These are phyloP conservation scores for Cystobasidium slooffiae DNA, from an alignment of 1,284 basidiomycete genomes.

Conservation along the genomic window DNA sequence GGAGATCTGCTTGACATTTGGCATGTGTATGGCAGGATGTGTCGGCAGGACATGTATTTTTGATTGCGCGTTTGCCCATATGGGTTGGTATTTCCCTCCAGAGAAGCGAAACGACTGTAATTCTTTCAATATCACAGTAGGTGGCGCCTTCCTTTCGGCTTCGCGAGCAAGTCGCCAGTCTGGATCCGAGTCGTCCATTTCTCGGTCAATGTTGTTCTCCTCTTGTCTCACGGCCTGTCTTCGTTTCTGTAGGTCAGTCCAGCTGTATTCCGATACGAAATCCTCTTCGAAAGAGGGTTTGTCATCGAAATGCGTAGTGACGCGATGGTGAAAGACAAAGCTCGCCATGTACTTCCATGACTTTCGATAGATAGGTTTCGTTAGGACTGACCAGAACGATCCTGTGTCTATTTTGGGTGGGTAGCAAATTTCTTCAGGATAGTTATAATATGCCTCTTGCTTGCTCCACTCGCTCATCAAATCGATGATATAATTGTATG, in stretches of 20 bases:
- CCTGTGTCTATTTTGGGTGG: conserved; percentile 14
- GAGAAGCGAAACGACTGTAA: background rate
- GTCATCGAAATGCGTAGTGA: conserved; percentile 6
- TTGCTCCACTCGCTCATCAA: background rate
- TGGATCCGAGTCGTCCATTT: background rate
- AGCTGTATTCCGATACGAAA: conserved; percentile 6
- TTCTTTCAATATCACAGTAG: background rate
- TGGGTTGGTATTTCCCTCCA: conserved; percentile 16
- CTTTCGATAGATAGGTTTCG: background rate
- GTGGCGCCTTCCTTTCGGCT: background rate
- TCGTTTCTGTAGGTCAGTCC: background rate
- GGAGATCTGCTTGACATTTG: background rate
- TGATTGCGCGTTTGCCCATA: conserved; percentile 5
- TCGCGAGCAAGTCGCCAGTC: background rate
- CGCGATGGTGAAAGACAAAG: conserved; percentile 5
- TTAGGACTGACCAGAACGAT: background rate
- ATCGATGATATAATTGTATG: background rate
- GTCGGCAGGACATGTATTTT: background rate
- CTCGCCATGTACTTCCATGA: background rate
- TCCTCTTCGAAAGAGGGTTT: conserved; percentile 2
- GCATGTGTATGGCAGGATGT: conserved; percentile 11
- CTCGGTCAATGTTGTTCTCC: background rate
- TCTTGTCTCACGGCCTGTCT: background rate
- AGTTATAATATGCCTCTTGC: background rate
- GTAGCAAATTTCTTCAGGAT: conserved; percentile 13